Evolutionary conservation across 805 yeast genomes (phyloP), one percentile per base, ranked within the genome.

Genomic region (Candida nonsorbophila): DNA sequence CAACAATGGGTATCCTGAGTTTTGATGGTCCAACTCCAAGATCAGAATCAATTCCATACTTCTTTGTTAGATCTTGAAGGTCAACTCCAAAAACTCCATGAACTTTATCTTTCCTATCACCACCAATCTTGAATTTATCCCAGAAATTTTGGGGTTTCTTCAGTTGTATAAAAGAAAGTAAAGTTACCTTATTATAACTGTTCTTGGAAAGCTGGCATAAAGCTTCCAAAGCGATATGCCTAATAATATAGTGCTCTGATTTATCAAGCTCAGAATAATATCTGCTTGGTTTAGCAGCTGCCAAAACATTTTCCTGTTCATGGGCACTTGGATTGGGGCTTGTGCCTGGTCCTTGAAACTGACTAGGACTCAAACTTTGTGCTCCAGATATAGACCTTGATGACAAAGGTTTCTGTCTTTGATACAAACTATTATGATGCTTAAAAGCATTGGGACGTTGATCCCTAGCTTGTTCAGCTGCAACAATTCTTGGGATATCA

Each of bases 401-500:
- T 6, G 17, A 7, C 7, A 21, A 14, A 8, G 34, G 29, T 22
- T 33, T 36, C 13, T 49, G 60, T 26, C 56, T 44, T 53, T 58
- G 52, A 44, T 65, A 47, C 49, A 65, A 38, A 36, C 65, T 38
- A 49, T 76, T 77, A 47, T 83, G 88, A 55, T 83, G 94, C 34
- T 82, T 79, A 58, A 82, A 88, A 0, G 96, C 95, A 54, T 87
- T 87, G 2, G 97, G 96, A 34, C 95, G 71, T 47, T 84, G 81
- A 37, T 85, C 95, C 39, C 96, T 68, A 0, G 97, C 95, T 54
- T 90, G 96, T 46, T 92, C 97, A 7, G 95, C 90, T 2, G 97
- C 95, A 6, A 92, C 97, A 49, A 92, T 90, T 41, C 97, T 71
- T 6, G 97, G 95, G 44, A 92, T 92, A 55, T 92, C 99, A 55